Conservation (phyloP, 176 grass and related monocot genomes). For the Triticum monococcum region DNA sequence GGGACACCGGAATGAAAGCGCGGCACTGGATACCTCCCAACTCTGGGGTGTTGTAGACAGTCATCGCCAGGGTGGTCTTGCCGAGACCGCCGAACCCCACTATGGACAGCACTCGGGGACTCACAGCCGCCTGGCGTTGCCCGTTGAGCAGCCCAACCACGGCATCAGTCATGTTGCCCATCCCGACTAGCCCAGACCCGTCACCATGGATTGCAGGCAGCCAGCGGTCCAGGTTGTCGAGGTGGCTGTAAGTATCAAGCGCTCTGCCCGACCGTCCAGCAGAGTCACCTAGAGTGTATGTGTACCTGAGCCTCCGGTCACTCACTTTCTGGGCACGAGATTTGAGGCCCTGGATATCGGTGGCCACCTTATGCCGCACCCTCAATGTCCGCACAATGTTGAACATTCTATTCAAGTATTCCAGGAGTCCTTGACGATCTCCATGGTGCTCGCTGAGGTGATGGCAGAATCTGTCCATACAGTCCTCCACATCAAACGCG, state of each 20-base stretch:
- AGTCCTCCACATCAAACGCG: conserved; percentile 1
- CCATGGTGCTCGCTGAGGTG: not conserved
- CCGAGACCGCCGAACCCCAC: not conserved
- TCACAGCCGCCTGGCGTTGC: not conserved
- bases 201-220: conserved; percentile 5
- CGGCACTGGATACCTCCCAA: not conserved
- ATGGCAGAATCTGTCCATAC: not conserved
- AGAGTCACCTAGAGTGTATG: not conserved
- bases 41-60: not conserved
- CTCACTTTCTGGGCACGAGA: not conserved
- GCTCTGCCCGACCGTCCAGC: too few species aligned
- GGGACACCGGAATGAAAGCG: conserved; percentile 9
- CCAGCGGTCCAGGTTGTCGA: not conserved
- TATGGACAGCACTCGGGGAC: not conserved
- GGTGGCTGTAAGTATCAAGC: not conserved
- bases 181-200: not conserved
- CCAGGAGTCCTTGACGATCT: not conserved
- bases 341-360: not conserved
- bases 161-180: not conserved
- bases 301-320: conserved; percentile 15
- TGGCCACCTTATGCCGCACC: not conserved
- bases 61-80: conserved; percentile 13
- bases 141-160: not conserved
- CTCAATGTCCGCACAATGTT: not conserved
- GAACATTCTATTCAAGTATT: not conserved